phyloP scores from a whole-genome alignment of 208 protist species.

The Trypanosoma mega region DNA sequence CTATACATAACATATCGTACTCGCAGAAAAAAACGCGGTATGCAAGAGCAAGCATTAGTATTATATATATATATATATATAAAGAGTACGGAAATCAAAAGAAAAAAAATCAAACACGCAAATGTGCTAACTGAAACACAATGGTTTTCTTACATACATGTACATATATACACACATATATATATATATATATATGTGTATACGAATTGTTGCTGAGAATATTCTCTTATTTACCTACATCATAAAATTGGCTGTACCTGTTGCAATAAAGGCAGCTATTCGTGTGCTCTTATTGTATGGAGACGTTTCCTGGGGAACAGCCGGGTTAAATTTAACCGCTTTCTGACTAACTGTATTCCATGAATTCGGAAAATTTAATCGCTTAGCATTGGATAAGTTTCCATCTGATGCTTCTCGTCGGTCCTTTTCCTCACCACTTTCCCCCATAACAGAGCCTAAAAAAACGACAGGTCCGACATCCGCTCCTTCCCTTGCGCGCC shows the following conservation, averaged over 20 bases:
- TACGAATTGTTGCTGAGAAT: neutral
- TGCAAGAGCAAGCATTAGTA: neutral
- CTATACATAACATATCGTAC: neutral
- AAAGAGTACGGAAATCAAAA: slow-evolving; percentile 19
- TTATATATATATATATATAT: slow-evolving; percentile 10
- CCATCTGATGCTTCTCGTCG: neutral
- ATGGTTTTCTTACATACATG: neutral
- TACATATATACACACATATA: slow-evolving; percentile 3
- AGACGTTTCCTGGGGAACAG: slow-evolving; percentile 23
- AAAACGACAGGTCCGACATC: no score
- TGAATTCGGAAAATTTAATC: neutral
- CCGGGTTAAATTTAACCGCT: slow-evolving; percentile 18
- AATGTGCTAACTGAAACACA: no score
- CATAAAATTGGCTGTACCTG: slow-evolving; percentile 26
- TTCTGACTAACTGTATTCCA: neutral
- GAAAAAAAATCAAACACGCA: slow-evolving; percentile 4
- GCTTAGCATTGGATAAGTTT: neutral
- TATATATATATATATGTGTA: slow-evolving; percentile 1
- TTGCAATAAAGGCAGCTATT: slow-evolving; percentile 22
- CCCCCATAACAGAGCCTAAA: no score
- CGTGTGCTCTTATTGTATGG: slow-evolving; percentile 13
- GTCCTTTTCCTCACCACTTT: no score
- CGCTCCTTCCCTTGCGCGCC: no score
- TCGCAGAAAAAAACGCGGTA: neutral
- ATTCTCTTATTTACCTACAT: slow-evolving; percentile 6